These are phyloP conservation scores for Claviceps lovelessii DNA, from an alignment of 2,329 filamentous ascomycete genomes.

Conservation along the genomic window DNA sequence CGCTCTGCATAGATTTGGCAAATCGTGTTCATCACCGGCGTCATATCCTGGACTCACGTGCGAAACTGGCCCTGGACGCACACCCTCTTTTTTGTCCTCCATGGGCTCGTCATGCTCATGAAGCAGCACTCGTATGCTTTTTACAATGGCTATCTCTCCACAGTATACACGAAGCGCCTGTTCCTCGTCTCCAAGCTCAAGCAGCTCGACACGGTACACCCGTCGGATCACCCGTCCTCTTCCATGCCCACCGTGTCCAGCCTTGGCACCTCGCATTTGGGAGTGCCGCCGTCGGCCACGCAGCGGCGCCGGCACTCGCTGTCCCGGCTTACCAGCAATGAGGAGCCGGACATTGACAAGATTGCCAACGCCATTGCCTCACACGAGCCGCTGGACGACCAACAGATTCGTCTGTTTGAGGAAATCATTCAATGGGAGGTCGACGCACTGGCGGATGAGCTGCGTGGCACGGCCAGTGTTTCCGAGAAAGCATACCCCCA, in stretches of 20 bases:
- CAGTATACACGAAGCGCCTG: constrained; percentile 37
- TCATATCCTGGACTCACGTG: constrained; percentile 52
- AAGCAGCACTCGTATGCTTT: constrained; percentile 72
- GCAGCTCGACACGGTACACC: constrained; percentile 40
- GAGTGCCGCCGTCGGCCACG: constrained; percentile 25
- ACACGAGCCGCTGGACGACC: constrained; percentile 41
- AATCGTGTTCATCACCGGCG: constrained; percentile 42
- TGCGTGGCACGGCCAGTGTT: constrained; percentile 45
- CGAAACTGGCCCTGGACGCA: constrained; percentile 75
- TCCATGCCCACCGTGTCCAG: constrained; percentile 27
- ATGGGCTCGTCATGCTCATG: constrained; percentile 65
- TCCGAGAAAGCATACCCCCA: constrained; percentile 44
- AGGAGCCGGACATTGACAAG: constrained; percentile 40
- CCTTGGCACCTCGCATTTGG: constrained; percentile 32
- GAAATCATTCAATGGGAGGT: constrained; percentile 54
- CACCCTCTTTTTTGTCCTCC: constrained; percentile 62
- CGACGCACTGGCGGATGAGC: constrained; percentile 47
- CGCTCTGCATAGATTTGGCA: constrained; percentile 45
- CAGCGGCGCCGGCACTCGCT: constrained; percentile 30
- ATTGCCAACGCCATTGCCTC: constrained; percentile 50
- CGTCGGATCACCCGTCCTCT: constrained; percentile 27
- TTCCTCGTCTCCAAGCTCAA: constrained; percentile 35
- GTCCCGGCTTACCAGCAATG: constrained; percentile 18
- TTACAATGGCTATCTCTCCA: constrained; percentile 61
- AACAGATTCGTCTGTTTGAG: constrained; percentile 50